Conservation (phyloP, 805 yeast genomes). For the Ogataea dorogensis region DNA sequence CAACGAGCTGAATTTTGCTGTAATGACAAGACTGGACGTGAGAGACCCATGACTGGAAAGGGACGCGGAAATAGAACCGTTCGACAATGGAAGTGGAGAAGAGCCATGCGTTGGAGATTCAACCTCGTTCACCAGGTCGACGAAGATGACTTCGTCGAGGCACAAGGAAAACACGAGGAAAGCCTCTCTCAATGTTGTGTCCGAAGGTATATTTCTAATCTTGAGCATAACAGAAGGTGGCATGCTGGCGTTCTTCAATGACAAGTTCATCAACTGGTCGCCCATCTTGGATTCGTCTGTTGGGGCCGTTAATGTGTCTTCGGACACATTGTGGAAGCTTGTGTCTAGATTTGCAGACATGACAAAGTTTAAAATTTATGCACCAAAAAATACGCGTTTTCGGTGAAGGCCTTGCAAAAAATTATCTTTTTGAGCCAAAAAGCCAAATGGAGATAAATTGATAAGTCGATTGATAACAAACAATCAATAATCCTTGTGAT, state of each 20-base stretch:
- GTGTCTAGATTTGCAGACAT: constrained; percentile 12
- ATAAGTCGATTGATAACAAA: constrained; percentile 8
- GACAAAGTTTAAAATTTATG: constrained; percentile 1
- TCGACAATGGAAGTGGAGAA: constrained; percentile 12
- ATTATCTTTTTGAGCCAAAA: constrained; percentile 9
- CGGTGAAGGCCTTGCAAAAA: constrained; percentile 4
- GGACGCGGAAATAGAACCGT: constrained; percentile 17
- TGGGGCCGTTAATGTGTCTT: constrained; percentile 17
- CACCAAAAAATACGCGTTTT: constrained; percentile 11
- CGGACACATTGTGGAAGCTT: constrained; percentile 18
- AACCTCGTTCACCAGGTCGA: constrained; percentile 36
- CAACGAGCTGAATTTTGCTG: constrained; percentile 45
- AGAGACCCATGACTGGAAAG: constrained; percentile 19
- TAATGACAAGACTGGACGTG: constrained; percentile 34
- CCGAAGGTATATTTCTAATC: constrained; percentile 59
- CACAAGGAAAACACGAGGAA: constrained; percentile 66
- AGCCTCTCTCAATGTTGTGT: constrained; percentile 65
- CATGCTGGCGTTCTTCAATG: constrained; percentile 14
- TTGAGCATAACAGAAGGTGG: constrained; percentile 31
- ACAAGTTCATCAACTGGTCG: constrained; percentile 16
- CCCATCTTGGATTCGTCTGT: constrained; percentile 12
- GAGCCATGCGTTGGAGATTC: constrained; percentile 20
- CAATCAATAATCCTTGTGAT: not conserved
- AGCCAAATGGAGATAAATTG: constrained; percentile 13
- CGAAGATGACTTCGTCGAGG: constrained; percentile 49